phyloP scores from a whole-genome alignment of 2,329 filamentous ascomycete species.

The Cladosporium sp. region DNA sequence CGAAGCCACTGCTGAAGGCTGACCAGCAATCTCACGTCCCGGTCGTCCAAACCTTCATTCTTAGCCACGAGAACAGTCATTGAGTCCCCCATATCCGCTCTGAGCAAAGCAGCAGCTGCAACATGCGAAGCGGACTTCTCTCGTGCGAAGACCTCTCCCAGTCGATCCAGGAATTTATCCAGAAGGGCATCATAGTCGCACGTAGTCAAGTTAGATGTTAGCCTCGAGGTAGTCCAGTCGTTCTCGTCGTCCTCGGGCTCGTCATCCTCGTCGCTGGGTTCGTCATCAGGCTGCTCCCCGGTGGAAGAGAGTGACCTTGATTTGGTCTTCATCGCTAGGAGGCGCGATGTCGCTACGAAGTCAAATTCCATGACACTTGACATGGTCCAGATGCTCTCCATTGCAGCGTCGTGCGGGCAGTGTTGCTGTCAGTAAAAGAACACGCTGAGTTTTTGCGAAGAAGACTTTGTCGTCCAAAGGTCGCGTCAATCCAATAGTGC shows the following conservation, averaged over 20 bases:
- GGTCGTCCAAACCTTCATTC: neutral
- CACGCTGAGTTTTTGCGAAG: neutral
- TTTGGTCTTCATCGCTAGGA: neutral
- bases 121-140: neutral
- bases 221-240: neutral
- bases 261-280: neutral
- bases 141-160: neutral
- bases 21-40: neutral
- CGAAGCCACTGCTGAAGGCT: neutral
- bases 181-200: no score
- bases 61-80: neutral
- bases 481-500: no score
- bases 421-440: neutral
- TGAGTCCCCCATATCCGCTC: no score
- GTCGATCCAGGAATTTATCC: neutral
- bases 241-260: neutral
- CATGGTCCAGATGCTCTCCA: neutral
- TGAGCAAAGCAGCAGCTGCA: neutral
- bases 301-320: neutral
- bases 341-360: neutral
- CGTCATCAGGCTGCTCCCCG: neutral
- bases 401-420: neutral
- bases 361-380: neutral
- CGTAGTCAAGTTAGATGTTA: no score
- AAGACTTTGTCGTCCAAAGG: no score